A percentile compares a stretch with the other conserved stretches of the same genome.
These are phyloP conservation scores for Cyamopsis tetragonoloba DNA, from an alignment of 306 rosid species.

Conservation along the genomic window DNA sequence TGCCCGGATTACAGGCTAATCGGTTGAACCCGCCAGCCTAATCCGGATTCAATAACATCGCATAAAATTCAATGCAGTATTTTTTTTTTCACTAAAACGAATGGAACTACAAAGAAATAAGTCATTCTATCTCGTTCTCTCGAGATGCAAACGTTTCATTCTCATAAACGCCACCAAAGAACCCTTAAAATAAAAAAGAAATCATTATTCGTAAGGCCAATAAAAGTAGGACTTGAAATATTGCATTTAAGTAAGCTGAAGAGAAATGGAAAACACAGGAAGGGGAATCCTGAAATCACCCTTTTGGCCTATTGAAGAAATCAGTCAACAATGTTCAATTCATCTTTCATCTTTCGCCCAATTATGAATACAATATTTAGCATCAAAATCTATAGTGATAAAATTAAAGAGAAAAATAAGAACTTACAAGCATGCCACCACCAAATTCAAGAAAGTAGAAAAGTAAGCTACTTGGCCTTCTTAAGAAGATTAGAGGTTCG, in stretches of 20 bases:
- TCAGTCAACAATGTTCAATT: background rate
- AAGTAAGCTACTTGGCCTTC: constrained; percentile 58
- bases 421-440: constrained; percentile 13
- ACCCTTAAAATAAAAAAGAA: background rate
- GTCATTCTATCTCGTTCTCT: too few species aligned
- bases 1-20: too few species aligned
- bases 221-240: background rate
- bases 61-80: too few species aligned
- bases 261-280: background rate
- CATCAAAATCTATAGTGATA: constrained; percentile 5
- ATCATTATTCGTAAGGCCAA: background rate
- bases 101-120: too few species aligned
- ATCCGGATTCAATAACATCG: too few species aligned
- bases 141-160: too few species aligned
- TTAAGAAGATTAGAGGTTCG: constrained; percentile 41
- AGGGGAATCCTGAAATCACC: background rate
- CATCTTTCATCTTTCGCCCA: constrained; percentile 13
- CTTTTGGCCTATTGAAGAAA: constrained; percentile 13
- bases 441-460: background rate
- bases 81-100: too few species aligned
- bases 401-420: constrained; percentile 6
- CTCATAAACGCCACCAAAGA: background rate
- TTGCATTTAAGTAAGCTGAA: constrained; percentile 10
- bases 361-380: background rate
- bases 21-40: too few species aligned